phyloP scores from a whole-genome alignment of 306 rosid genomes.

The Ochetophila trinervis region DNA sequence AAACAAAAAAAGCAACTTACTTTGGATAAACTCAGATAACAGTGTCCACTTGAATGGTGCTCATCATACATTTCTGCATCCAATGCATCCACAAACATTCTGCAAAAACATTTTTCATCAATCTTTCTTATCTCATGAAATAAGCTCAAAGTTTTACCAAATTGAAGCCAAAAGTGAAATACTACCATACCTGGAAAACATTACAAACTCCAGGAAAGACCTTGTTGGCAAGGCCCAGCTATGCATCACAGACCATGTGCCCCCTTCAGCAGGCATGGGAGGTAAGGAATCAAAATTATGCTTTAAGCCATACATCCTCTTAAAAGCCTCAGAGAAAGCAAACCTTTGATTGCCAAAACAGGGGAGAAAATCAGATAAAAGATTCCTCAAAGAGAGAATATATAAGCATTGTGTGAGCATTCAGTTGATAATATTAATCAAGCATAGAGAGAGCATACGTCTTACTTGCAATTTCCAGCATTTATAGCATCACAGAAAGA shows the following conservation, averaged over 20 bases:
- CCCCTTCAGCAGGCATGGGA: slow-evolving; percentile 79
- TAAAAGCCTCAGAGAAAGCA: slow-evolving; percentile 74
- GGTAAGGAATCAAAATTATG: slow-evolving; percentile 53
- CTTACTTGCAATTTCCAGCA: slow-evolving; percentile 98
- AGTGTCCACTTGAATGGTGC: slow-evolving; percentile 72
- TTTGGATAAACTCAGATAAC: slow-evolving; percentile 74
- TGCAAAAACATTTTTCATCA: slow-evolving; percentile 37
- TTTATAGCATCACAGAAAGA: slow-evolving; percentile 84
- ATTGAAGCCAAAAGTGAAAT: slow-evolving; percentile 6
- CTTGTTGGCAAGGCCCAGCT: slow-evolving; percentile 91
- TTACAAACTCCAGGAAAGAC: slow-evolving; percentile 87
- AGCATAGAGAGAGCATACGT: neutral
- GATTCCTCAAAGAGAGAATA: neutral
- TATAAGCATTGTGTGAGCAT: neutral
- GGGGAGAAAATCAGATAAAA: slow-evolving; percentile 13
- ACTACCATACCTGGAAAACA: slow-evolving; percentile 81
- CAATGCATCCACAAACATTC: slow-evolving; percentile 90
- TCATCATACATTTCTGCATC: slow-evolving; percentile 72
- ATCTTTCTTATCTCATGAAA: slow-evolving; percentile 7
- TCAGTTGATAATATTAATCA: neutral
- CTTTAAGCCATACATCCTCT: slow-evolving; percentile 75
- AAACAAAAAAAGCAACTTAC: slow-evolving; percentile 37
- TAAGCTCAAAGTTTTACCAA: slow-evolving; percentile 5
- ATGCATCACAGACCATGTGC: slow-evolving; percentile 84
- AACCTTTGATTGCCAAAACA: slow-evolving; percentile 47